These are phyloP conservation scores for Capsicum baccatum DNA, from an alignment of 257 asterid species.

Conservation along the genomic window DNA sequence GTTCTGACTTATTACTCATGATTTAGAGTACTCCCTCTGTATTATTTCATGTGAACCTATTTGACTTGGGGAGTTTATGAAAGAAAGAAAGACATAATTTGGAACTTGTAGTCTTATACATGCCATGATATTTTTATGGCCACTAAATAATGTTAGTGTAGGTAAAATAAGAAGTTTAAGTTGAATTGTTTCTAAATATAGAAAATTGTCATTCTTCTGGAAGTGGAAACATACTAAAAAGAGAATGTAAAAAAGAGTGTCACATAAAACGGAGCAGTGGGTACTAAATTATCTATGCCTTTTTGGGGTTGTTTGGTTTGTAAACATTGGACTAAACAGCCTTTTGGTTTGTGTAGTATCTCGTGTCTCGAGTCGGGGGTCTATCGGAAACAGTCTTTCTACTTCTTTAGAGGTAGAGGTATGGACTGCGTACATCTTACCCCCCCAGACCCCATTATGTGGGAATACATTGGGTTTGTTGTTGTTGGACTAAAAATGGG, in stretches of 20 bases:
- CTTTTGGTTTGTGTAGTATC: too few relatives aligned
- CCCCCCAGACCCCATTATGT: too few relatives aligned
- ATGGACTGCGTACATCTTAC: too few relatives aligned
- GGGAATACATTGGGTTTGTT: too few relatives aligned
- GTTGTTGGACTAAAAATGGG: not conserved
- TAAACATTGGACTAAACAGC: not conserved
- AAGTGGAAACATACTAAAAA: not conserved
- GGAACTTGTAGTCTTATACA: not conserved
- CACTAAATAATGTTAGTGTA: not conserved
- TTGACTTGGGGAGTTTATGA: not conserved
- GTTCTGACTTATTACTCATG: slow-evolving; percentile 4
- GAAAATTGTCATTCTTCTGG: not conserved
- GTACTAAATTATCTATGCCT: slow-evolving; percentile 15
- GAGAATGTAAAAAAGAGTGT: not conserved
- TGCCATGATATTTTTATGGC: not conserved
- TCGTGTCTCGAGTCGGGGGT: too few relatives aligned
- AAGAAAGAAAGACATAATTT: not conserved
- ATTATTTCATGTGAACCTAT: slow-evolving; percentile 1
- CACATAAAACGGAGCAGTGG: not conserved
- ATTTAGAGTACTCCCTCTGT: slow-evolving; percentile 13
- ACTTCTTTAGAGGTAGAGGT: too few relatives aligned
- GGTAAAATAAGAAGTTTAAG: not conserved
- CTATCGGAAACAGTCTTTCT: too few relatives aligned
- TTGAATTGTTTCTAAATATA: not conserved
- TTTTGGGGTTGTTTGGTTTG: not conserved